A percentile compares a stretch with the other conserved stretches of the same genome.
Conservation (phyloP, 2,329 filamentous ascomycete species). For the Fusarium brachygibbosum region DNA sequence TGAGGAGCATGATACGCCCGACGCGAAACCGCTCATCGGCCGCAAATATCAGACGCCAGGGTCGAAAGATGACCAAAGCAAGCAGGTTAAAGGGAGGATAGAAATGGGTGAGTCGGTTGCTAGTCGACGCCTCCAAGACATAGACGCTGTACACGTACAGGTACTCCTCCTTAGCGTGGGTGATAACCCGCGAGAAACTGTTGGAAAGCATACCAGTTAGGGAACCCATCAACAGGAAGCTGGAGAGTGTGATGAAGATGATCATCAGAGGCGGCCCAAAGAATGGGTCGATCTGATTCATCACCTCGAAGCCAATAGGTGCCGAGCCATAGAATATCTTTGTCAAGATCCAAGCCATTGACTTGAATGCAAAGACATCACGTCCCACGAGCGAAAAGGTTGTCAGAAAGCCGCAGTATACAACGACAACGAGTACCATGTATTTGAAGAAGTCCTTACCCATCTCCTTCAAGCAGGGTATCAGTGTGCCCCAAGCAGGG, state of each 20-base stretch:
- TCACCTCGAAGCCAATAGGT: conserved; percentile 79
- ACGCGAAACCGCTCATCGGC: conserved; percentile 73
- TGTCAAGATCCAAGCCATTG: conserved; percentile 82
- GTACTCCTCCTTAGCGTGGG: conserved; percentile 79
- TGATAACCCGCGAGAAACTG: conserved; percentile 75
- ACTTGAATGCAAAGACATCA: conserved; percentile 71
- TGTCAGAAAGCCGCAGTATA: conserved; percentile 90
- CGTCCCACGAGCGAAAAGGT: conserved; percentile 86
- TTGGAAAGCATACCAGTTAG: conserved; percentile 84
- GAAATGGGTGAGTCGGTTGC: conserved; percentile 77
- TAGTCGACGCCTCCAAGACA: conserved; percentile 75
- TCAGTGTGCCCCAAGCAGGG: conserved; percentile 90
- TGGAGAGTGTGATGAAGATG: conserved; percentile 81
- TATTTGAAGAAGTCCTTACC: conserved; percentile 93
- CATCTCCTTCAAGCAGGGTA: conserved; percentile 95
- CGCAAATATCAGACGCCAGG: conserved; percentile 76
- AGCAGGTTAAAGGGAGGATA: conserved; percentile 81
- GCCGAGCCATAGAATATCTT: conserved; percentile 86
- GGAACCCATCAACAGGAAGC: conserved; percentile 83
- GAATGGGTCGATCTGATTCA: conserved; percentile 70
- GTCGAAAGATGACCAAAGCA: conserved; percentile 78
- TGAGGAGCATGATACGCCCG: conserved; percentile 72
- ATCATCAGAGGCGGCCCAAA: conserved; percentile 75
- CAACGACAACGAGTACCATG: conserved; percentile 80
- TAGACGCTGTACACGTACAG: conserved; percentile 80